Evolutionary conservation across 768 basidiomycete species (phyloP), one percentile per base, ranked within the genome.

Genomic region (Hypsizygus marmoreus): DNA sequence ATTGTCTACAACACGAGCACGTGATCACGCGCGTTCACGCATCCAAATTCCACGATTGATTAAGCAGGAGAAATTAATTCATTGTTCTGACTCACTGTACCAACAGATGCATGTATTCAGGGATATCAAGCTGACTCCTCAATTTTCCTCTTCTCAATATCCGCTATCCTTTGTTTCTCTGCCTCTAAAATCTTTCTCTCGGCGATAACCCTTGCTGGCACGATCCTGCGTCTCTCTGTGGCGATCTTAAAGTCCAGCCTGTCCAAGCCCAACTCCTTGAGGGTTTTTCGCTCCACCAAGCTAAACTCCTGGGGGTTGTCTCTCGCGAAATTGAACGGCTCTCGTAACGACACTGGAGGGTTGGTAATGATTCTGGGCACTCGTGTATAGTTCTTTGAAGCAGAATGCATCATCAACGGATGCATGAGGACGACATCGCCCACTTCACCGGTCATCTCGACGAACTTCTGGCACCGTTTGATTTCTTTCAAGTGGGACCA

Each of bases 351-450:
- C 6, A 82, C 80, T 4, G 82, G 81, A 42, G 83, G 82, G 52
- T 85, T 86, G 33, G 82, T 82, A 58, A 85, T 85, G 43, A 86
- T 68, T 49, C 82, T 69, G 19, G 77, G 79, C 14, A 72, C 62
- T 19, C 83, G 75, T 30, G 76, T 64, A 53, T 76, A 67, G 57
- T 84, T 85, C 60, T 76, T 79, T 24, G 79, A 78, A 9, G 82
- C 82, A 10, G 81, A 77, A 54, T 84, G 84, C 51, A 82, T 59
- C 80, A 84, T 84, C 39, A 84, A 61, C 10, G 82, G 80, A 61
- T 84, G 81, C 65, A 83, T 66, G 30, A 84, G 68, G 14, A 82
- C 74, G 11, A 84, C 82, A 57, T 84, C 83, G n/a, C 82, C 83
- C 32, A 76, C 59, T 46, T 79, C 68, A 30, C 82, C 82, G 2